Evolutionary conservation across 495 filamentous ascomycete species (phyloP).

Genomic region (Aspergillus panamensis): DNA sequence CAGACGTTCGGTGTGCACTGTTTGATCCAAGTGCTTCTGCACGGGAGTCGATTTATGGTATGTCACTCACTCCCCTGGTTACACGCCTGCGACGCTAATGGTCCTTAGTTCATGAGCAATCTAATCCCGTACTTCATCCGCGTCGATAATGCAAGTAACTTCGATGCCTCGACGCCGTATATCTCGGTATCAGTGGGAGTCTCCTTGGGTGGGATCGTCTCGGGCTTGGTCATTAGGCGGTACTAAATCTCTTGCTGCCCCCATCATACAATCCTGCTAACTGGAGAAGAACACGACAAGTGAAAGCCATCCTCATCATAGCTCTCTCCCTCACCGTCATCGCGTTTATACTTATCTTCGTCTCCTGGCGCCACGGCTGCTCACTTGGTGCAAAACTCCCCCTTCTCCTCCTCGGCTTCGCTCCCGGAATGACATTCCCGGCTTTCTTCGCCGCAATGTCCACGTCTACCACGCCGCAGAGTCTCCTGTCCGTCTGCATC

Average conservation of each 20-base stretch:
- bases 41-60: constrained; percentile 18
- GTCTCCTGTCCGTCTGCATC: constrained; percentile 25
- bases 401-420: constrained; percentile 24
- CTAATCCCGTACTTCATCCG: constrained; percentile 28
- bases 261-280: background rate
- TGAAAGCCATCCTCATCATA: constrained; percentile 17
- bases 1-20: constrained; percentile 20
- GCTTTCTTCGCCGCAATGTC: constrained; percentile 35
- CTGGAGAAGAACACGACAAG: constrained; percentile 22
- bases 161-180: constrained; percentile 15
- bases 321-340: constrained; percentile 16
- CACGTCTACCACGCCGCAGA: constrained; percentile 20
- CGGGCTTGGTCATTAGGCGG: constrained; percentile 32
- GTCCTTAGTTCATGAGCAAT: constrained; percentile 21
- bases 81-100: too few relatives aligned
- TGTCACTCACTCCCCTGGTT: too few relatives aligned
- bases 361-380: constrained; percentile 29
- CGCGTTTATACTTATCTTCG: constrained; percentile 22
- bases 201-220: constrained; percentile 21
- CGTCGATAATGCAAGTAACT: constrained; percentile 19
- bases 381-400: constrained; percentile 21
- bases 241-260: constrained; percentile 11
- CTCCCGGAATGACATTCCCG: constrained; percentile 27
- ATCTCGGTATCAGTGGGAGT: constrained; percentile 19
- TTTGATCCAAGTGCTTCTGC: constrained; percentile 18